These are phyloP conservation scores for Monosporozyma aerobia DNA, from an alignment of 805 yeast genomes.

Conservation along the genomic window DNA sequence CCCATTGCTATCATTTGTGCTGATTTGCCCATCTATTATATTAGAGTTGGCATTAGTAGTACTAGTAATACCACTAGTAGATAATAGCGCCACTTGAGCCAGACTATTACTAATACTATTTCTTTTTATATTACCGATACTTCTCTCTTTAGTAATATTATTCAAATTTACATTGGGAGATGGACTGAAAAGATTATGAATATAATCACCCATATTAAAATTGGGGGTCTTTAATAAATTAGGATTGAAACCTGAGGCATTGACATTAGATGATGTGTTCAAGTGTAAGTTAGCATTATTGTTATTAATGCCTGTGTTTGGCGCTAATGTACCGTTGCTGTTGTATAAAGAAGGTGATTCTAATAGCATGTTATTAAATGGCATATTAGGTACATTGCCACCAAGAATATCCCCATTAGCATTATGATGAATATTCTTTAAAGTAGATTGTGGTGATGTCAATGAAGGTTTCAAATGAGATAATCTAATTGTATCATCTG, in stretches of 20 bases:
- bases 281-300: not conserved
- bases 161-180: slow-evolving; percentile 22
- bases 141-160: not conserved
- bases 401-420: not conserved
- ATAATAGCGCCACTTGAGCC: not conserved
- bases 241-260: not conserved
- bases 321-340: slow-evolving; percentile 8
- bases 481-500: slow-evolving; percentile 19
- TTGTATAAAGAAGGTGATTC: slow-evolving; percentile 22
- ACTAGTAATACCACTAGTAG: not conserved
- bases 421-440: slow-evolving; percentile 9
- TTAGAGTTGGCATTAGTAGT: not conserved
- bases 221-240: slow-evolving; percentile 24
- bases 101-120: slow-evolving; percentile 3
- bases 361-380: slow-evolving; percentile 16
- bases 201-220: slow-evolving; percentile 31
- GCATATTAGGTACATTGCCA: not conserved
- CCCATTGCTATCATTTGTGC: not conserved
- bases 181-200: slow-evolving; percentile 30
- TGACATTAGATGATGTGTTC: not conserved
- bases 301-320: not conserved
- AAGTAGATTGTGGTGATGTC: slow-evolving; percentile 26
- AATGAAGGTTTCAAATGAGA: slow-evolving; percentile 24
- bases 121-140: slow-evolving; percentile 1
- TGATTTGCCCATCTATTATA: not conserved